Evolutionary conservation across 2,329 filamentous ascomycete species (phyloP), one percentile per base, ranked within the genome.

Genomic region (Talaromyces islandicus): DNA sequence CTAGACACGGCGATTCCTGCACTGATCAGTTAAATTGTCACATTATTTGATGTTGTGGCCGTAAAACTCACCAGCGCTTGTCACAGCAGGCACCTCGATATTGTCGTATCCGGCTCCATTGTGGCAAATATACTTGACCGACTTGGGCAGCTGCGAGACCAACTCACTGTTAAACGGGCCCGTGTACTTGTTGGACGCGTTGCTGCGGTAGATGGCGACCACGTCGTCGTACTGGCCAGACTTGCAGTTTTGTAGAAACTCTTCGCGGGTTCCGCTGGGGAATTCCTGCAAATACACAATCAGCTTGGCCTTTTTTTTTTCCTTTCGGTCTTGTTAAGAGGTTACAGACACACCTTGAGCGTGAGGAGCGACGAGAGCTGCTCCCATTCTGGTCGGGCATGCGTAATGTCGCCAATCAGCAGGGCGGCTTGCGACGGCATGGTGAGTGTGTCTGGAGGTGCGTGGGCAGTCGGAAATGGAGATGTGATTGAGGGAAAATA

Each of bases 31-130:
- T 21, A n/a, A n/a, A n/a, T n/a, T n/a, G n/a, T n/a, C n/a, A n/a
- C n/a, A n/a, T n/a, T n/a, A n/a, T n/a, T n/a, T n/a, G n/a, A n/a
- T n/a, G n/a, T 1, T 11, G 46, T n/a, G 50, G 21, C 12, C 2
- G 41, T 51, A 1, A 24, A 21, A 54, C 65, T n/a, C 62, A 74
- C 73, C 70, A 65, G 66, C 76, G 63, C 77, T 69, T 27, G 80
- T 81, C 69, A 82, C 85, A 24, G 78, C 80, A 1, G 75, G 69
- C 14, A 85, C 74, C 60, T 86, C 83, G 54, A 86, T 80, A 65
- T 85, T 85, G 68, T 86, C 83, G 70, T 86, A 86, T 4, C 83
- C 83, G 1, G 83, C 83, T 17, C 83, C 81, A 62, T 82, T 81
- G 65, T 83, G 81, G 63, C 79, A 80, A 64, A 83, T 79, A 64